These are phyloP conservation scores for Leccinum olivaceopallidum DNA, from an alignment of 768 basidiomycete genomes.

Conservation along the genomic window DNA sequence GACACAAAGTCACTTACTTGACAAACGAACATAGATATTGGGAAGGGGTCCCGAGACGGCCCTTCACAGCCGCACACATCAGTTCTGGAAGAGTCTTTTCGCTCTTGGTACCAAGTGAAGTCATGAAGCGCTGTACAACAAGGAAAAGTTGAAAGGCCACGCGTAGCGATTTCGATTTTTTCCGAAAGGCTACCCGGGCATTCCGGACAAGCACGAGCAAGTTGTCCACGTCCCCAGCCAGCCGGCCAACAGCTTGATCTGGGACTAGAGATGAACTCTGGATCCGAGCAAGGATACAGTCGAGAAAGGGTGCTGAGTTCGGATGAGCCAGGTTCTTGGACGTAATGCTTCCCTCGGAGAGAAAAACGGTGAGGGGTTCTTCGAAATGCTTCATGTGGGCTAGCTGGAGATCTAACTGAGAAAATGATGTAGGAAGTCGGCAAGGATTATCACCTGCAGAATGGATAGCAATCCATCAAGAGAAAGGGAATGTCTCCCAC, in stretches of 20 bases:
- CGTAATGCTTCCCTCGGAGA: slow-evolving; percentile 11
- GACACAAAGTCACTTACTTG: slow-evolving; percentile 39
- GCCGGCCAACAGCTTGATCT: slow-evolving; percentile 27
- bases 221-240: slow-evolving; percentile 26
- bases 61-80: slow-evolving; percentile 48
- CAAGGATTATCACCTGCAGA: slow-evolving; percentile 52
- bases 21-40: slow-evolving; percentile 48
- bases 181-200: slow-evolving; percentile 40
- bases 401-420: slow-evolving; percentile 41
- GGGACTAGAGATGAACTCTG: slow-evolving; percentile 20
- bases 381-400: slow-evolving; percentile 71
- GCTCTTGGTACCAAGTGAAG: slow-evolving; percentile 43
- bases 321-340: slow-evolving; percentile 17
- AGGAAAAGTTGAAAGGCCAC: slow-evolving; percentile 50
- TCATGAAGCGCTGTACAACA: slow-evolving; percentile 45
- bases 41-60: slow-evolving; percentile 42
- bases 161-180: slow-evolving; percentile 36
- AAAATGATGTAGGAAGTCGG: not conserved
- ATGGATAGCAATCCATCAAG: slow-evolving; percentile 56
- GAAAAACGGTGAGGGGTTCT: slow-evolving; percentile 50
- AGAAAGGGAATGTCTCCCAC: slow-evolving; percentile 54
- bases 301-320: slow-evolving; percentile 35
- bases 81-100: slow-evolving; percentile 37
- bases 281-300: slow-evolving; percentile 39
- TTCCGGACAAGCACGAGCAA: slow-evolving; percentile 38